These are phyloP conservation scores for Spinacia oleracea DNA, from an alignment of 179 eudicot species.

Conservation along the genomic window DNA sequence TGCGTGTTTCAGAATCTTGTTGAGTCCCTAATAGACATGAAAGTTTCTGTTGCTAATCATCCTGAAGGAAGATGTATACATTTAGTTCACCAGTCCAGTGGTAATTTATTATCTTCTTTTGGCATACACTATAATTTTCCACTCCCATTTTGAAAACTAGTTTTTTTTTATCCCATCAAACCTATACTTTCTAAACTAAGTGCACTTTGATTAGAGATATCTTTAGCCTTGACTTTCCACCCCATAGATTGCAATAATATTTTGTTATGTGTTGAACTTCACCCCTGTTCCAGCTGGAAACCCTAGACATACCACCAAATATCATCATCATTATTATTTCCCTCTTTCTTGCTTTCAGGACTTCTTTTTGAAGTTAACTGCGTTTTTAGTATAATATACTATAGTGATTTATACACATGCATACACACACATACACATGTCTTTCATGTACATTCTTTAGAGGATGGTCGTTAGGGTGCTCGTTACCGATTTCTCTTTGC, in stretches of 20 bases:
- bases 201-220: background rate
- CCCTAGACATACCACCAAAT: background rate
- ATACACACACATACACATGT: no score
- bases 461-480: background rate
- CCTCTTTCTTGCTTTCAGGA: no score
- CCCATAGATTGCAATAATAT: no score
- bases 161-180: background rate
- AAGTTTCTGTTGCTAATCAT: constrained; percentile 44
- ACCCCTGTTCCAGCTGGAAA: background rate
- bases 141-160: background rate
- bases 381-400: no score
- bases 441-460: background rate
- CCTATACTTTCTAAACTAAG: background rate
- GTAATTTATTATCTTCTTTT: constrained; percentile 38
- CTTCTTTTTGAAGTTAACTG: no score
- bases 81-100: constrained; percentile 74
- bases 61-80: constrained; percentile 48
- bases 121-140: background rate
- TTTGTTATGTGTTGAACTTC: background rate
- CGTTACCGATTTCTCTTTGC: background rate
- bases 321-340: no score
- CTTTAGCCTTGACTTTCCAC: no score
- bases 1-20: constrained; percentile 64
- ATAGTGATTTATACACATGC: background rate
- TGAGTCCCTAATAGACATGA: constrained; percentile 66